Evolutionary conservation across 441 rosid species (phyloP).

Genomic region (Aleurites moluccanus): DNA sequence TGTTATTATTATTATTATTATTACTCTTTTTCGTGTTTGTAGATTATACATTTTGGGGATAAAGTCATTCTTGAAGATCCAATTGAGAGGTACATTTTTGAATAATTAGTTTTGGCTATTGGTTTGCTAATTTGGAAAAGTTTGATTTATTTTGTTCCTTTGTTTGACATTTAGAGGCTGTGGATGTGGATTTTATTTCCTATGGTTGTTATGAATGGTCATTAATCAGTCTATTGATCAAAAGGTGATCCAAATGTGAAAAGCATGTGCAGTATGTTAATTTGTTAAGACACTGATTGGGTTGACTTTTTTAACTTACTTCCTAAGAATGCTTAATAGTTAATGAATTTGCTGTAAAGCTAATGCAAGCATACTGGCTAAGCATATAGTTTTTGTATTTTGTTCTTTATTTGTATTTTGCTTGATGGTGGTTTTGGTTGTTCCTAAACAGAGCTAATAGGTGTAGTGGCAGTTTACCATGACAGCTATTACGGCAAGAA

Average conservation of each 20-base stretch:
- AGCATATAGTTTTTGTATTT: neutral
- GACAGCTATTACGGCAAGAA: neutral
- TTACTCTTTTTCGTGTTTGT: no score
- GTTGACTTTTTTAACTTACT: neutral
- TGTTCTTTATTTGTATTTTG: neutral
- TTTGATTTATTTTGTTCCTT: neutral
- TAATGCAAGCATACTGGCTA: neutral
- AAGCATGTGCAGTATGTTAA: neutral
- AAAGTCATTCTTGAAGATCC: conserved; percentile 83
- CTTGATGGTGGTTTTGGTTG: neutral
- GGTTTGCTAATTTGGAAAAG: neutral
- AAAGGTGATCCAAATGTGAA: neutral
- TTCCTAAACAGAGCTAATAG: no score
- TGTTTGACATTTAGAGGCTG: neutral
- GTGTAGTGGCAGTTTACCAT: no score
- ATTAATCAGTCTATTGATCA: neutral
- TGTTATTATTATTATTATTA: no score
- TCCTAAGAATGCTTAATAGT: neutral
- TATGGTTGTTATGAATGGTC: neutral
- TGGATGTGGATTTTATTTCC: neutral
- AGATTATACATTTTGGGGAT: conserved; percentile 83
- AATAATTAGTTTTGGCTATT: neutral
- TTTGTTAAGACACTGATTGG: neutral
- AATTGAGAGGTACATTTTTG: conserved; percentile 61
- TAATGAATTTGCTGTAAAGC: neutral